Conservation (phyloP, 169 alveolate genomes). For the Cryptosporidium ubiquitum region DNA sequence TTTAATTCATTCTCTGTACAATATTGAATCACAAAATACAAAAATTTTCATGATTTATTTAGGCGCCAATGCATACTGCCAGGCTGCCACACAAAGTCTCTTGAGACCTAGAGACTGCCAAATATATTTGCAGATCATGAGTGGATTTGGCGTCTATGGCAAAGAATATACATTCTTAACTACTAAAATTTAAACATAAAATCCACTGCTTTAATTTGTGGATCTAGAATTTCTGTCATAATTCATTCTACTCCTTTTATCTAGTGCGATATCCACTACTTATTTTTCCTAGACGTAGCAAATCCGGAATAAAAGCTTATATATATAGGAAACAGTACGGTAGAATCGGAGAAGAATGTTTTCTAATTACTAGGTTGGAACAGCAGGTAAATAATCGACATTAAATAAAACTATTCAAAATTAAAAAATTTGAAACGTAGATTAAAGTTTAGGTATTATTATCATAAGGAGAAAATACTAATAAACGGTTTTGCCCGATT, state of each 20-base stretch:
- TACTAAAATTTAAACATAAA: not conserved
- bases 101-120: slow-evolving; percentile 59
- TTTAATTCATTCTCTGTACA: not conserved
- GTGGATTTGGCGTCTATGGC: not conserved
- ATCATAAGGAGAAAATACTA: slow-evolving; percentile 35
- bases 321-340: not conserved
- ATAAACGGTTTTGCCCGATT: not conserved
- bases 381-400: not conserved
- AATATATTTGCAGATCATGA: slow-evolving; percentile 37
- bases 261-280: too few relatives aligned
- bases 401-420: not conserved
- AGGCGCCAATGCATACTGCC: slow-evolving; percentile 34
- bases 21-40: not conserved
- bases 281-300: not conserved
- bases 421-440: not conserved
- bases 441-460: slow-evolving; percentile 5
- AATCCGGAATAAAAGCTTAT: too few relatives aligned
- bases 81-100: slow-evolving; percentile 51
- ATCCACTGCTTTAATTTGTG: not conserved
- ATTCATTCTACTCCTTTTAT: too few relatives aligned
- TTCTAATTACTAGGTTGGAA: not conserved
- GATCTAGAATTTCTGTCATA: too few relatives aligned
- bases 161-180: not conserved
- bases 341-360: not conserved
- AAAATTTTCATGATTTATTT: slow-evolving; percentile 5